Percentiles rank a stretch among this genome's conserved stretches.
Evolutionary conservation across 805 yeast genomes (phyloP).

Genomic region (Kluyveromyces nonfermentans): DNA sequence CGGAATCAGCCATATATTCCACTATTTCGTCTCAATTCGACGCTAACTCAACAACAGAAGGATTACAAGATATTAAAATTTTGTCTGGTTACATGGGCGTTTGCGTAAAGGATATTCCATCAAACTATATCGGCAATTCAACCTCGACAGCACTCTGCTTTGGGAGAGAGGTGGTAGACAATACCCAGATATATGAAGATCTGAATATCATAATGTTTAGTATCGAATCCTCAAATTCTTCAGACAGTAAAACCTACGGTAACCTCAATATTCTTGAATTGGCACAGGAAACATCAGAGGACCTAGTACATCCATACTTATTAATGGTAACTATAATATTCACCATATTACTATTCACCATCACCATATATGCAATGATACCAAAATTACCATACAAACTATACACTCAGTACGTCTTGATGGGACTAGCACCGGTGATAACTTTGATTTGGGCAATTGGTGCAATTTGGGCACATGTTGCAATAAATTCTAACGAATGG

Average conservation of each 20-base stretch:
- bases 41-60: slow-evolving; percentile 16
- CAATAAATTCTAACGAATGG: slow-evolving; percentile 36
- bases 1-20: slow-evolving; percentile 34
- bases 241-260: slow-evolving; percentile 15
- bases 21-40: slow-evolving; percentile 34
- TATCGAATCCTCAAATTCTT: slow-evolving; percentile 19
- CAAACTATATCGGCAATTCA: slow-evolving; percentile 8
- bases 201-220: slow-evolving; percentile 19
- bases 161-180: slow-evolving; percentile 18
- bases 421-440: slow-evolving; percentile 29
- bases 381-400: slow-evolving; percentile 41
- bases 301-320: slow-evolving; percentile 45
- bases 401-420: slow-evolving; percentile 20
- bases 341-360: slow-evolving; percentile 32
- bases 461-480: slow-evolving; percentile 54
- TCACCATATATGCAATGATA: slow-evolving; percentile 35
- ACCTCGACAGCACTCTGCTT: slow-evolving; percentile 17
- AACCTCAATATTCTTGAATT: slow-evolving; percentile 38
- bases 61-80: slow-evolving; percentile 35
- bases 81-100: slow-evolving; percentile 48
- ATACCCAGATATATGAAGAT: slow-evolving; percentile 18
- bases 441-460: slow-evolving; percentile 55
- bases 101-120: slow-evolving; percentile 36
- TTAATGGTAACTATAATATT: slow-evolving; percentile 41
- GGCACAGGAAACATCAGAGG: slow-evolving; percentile 36